Evolutionary conservation across 352 stramenopile species (phyloP).

Genomic region (Thalassiosira livingstoniorum): DNA sequence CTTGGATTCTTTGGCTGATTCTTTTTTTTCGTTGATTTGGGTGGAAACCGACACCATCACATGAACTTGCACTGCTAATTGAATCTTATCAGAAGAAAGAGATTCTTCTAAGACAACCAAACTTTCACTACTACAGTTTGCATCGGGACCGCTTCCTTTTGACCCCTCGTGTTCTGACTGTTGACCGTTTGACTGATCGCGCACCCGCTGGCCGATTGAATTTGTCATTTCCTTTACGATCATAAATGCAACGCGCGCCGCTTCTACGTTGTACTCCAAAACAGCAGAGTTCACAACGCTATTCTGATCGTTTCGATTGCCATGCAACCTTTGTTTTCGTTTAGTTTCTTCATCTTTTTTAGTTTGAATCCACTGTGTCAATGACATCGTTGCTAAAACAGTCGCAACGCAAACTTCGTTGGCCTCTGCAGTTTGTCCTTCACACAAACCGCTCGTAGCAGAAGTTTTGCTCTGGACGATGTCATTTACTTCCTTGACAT

Average conservation of each 20-base stretch:
- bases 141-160: neutral
- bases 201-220: neutral
- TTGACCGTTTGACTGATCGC: neutral
- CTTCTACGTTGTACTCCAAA: neutral
- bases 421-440: too few species aligned
- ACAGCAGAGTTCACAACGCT: neutral
- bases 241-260: neutral
- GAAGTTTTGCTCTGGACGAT: too few species aligned
- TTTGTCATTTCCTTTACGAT: neutral
- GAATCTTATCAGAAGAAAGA: neutral
- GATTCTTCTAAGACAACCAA: neutral
- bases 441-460: too few species aligned
- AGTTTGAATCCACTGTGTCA: neutral
- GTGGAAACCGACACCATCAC: neutral
- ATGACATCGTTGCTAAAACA: neutral
- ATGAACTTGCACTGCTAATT: neutral
- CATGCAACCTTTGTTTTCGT: neutral
- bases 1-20: neutral
- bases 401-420: neutral
- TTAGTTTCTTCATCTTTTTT: neutral
- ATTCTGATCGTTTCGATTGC: neutral
- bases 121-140: too few species aligned
- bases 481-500: too few species aligned
- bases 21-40: neutral
- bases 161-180: neutral